phyloP scores from a whole-genome alignment of 139 green algal species.

The Auxenochlorella pyrenoidosa region DNA sequence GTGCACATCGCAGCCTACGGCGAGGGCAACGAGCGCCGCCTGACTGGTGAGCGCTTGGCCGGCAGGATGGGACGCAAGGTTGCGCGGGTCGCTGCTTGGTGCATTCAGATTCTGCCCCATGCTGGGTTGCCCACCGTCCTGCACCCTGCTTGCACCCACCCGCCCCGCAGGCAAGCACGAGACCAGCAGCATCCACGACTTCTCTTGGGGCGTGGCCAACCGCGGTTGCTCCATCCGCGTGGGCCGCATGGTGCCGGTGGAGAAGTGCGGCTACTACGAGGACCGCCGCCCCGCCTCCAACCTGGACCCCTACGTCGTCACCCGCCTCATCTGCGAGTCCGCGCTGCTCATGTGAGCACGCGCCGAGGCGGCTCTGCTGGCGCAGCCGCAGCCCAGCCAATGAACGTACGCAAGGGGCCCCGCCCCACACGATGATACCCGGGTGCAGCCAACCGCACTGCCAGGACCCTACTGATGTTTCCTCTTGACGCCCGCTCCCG shows the following conservation, averaged over 20 bases:
- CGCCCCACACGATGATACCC: too few relatives aligned
- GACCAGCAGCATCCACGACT: conserved; percentile 95
- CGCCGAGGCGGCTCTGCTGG: too few relatives aligned
- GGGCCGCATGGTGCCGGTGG: conserved; percentile 83
- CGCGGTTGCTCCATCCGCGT: conserved; percentile 95
- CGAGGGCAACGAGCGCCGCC: conserved; percentile 97
- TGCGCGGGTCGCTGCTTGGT: too few relatives aligned
- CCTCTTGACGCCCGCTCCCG: too few relatives aligned
- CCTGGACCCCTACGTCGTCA: conserved; percentile 94
- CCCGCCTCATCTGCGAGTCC: conserved; percentile 75
- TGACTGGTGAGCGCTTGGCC: conserved; percentile 76
- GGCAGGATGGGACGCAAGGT: too few relatives aligned
- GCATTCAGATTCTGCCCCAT: too few relatives aligned
- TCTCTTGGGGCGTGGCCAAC: conserved; percentile 98
- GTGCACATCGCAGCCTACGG: conserved; percentile 85
- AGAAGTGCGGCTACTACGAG: conserved; percentile 97
- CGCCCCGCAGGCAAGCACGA: conserved; percentile 78
- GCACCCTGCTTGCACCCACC: background rate
- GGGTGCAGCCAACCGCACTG: too few relatives aligned
- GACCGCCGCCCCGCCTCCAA: conserved; percentile 96
- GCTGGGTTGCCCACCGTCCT: background rate
- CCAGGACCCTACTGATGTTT: too few relatives aligned
- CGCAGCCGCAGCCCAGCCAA: background rate
- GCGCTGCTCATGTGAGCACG: conserved; percentile 61
- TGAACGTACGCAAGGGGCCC: background rate